A percentile compares a stretch with the other conserved stretches of the same genome.
Evolutionary conservation across 257 asterid species (phyloP).

Genomic region (Fraxinus pennsylvanica): DNA sequence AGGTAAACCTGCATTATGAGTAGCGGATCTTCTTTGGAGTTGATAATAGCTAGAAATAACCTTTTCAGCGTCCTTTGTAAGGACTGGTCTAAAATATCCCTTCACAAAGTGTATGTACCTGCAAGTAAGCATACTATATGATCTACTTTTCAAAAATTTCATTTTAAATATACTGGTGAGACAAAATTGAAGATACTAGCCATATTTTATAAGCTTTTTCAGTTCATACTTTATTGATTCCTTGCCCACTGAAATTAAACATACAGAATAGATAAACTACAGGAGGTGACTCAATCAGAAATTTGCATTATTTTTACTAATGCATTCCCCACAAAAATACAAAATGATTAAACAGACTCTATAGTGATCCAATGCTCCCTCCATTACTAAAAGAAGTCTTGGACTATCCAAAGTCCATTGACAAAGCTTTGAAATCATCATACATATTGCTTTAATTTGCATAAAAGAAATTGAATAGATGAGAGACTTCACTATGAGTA

Average conservation of each 20-base stretch:
- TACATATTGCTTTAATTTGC: not conserved
- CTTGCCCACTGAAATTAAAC: not conserved
- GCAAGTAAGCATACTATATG: slow-evolving; percentile 21
- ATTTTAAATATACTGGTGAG: not conserved
- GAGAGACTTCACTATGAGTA: not conserved
- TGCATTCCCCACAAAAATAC: not conserved
- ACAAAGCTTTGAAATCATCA: not conserved
- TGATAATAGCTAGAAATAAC: slow-evolving; percentile 95
- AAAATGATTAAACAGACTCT: no score
- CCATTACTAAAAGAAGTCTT: not conserved
- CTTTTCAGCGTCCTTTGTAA: slow-evolving; percentile 89
- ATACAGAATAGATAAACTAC: not conserved
- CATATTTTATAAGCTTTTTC: not conserved
- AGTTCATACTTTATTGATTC: not conserved
- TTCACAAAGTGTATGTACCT: slow-evolving; percentile 87
- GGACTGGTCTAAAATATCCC: slow-evolving; percentile 81
- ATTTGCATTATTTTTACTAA: no score
- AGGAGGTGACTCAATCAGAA: not conserved
- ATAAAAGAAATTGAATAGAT: not conserved
- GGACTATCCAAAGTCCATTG: not conserved
- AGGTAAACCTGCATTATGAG: slow-evolving; percentile 85
- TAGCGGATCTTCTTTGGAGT: slow-evolving; percentile 95
- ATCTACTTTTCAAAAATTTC: not conserved
- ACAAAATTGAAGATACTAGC: not conserved
- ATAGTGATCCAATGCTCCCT: no score